Evolutionary conservation across 345 rosid species (phyloP).

Genomic region (Acer saccharum): DNA sequence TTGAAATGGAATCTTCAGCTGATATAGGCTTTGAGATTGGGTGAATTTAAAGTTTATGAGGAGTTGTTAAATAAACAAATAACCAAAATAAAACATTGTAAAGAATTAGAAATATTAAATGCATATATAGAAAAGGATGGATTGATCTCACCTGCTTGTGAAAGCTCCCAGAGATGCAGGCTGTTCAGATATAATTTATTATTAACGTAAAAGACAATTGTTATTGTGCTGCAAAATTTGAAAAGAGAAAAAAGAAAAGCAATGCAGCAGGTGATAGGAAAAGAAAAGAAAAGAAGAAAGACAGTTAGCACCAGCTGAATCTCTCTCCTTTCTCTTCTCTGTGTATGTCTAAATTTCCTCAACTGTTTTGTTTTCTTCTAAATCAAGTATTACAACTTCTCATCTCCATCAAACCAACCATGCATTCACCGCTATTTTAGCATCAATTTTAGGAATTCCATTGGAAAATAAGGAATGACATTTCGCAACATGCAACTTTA

Average conservation of each 20-base stretch:
- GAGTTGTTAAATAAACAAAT: no score
- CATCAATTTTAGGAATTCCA: constrained; percentile 7
- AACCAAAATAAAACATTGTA: neutral
- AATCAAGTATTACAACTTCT: neutral
- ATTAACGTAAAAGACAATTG: neutral
- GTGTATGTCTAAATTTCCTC: neutral
- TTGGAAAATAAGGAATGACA: constrained; percentile 17
- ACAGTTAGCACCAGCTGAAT: neutral
- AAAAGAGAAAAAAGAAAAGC: neutral
- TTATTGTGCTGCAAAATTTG: neutral
- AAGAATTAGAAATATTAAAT: neutral
- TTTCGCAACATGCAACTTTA: neutral
- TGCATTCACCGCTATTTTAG: constrained; percentile 7
- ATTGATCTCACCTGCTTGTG: neutral
- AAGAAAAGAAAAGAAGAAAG: constrained; percentile 1
- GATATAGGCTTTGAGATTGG: no score
- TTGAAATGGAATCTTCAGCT: no score
- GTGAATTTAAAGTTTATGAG: no score
- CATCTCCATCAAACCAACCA: neutral
- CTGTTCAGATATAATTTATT: no score
- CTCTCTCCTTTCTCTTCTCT: neutral
- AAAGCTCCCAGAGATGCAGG: neutral
- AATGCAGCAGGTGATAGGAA: neutral
- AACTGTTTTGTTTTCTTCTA: neutral
- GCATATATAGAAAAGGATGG: neutral